phyloP scores from a whole-genome alignment of 2,329 filamentous ascomycete genomes.

The Pseudofabraea citricarpa region DNA sequence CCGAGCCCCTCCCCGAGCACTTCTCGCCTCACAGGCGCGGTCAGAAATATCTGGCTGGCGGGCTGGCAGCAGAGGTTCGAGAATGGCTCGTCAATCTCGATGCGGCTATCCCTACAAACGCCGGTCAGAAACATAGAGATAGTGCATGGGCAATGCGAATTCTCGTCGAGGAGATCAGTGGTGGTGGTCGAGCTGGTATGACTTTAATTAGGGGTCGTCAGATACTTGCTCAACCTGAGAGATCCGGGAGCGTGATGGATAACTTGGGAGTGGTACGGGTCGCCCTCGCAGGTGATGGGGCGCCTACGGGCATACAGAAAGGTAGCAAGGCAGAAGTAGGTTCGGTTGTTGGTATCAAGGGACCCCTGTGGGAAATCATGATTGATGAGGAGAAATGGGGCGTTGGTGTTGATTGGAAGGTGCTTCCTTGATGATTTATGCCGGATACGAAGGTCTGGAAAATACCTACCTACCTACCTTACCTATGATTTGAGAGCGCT shows the following conservation, averaged over 20 bases:
- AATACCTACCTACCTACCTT: no score
- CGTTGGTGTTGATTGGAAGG: constrained; percentile 30
- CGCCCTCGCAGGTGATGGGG: constrained; percentile 26
- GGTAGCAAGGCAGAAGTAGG: constrained; percentile 19
- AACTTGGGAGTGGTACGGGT: constrained; percentile 14
- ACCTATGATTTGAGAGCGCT: no score
- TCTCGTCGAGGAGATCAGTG: constrained; percentile 22
- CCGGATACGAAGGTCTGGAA: neutral
- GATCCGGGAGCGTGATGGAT: constrained; percentile 14
- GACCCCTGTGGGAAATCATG: constrained; percentile 27
- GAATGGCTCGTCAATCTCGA: constrained; percentile 44
- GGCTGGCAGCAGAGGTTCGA: constrained; percentile 42
- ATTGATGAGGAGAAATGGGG: constrained; percentile 27
- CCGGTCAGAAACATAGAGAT: constrained; percentile 8
- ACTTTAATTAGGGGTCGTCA: constrained; percentile 23
- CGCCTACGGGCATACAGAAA: constrained; percentile 19
- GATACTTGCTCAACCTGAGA: constrained; percentile 8
- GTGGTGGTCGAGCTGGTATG: constrained; percentile 18
- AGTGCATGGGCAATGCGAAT: constrained; percentile 24
- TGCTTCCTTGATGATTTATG: constrained; percentile 14
- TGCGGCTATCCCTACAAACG: constrained; percentile 11
- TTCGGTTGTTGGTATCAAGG: constrained; percentile 24
- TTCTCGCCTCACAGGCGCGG: constrained; percentile 48
- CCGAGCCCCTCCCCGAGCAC: constrained; percentile 40
- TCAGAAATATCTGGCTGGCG: constrained; percentile 42